Percentiles rank a stretch among this genome's conserved stretches.
phyloP scores from a whole-genome alignment of 805 yeast genomes.

The Wickerhamomyces strasburgensis region DNA sequence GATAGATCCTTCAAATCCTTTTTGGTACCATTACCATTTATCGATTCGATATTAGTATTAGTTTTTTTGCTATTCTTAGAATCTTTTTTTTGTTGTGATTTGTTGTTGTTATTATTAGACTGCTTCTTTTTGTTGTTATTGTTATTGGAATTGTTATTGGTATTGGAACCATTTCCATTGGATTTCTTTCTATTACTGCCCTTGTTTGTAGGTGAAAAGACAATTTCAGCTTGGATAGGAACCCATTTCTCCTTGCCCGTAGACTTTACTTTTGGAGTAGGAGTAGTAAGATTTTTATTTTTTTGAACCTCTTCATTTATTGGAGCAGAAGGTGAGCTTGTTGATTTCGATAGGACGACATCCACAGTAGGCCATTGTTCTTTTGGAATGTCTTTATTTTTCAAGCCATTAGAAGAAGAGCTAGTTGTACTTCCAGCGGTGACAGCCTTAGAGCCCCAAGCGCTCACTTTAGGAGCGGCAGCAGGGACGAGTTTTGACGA shows the following conservation, averaged over 20 bases:
- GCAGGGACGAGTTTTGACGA: conserved; percentile 25
- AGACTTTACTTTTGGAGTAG: conserved; percentile 15
- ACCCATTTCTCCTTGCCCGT: conserved; percentile 59
- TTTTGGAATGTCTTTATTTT: conserved; percentile 3
- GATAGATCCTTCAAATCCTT: not conserved
- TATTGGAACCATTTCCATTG: no score
- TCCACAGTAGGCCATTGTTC: conserved; percentile 23
- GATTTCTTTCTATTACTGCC: conserved; percentile 6
- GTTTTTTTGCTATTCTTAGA: conserved; percentile 6
- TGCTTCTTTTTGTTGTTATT: conserved; percentile 3
- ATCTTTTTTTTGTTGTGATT: conserved; percentile 6
- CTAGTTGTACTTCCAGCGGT: not conserved
- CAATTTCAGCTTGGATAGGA: conserved; percentile 54
- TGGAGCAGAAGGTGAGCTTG: not conserved
- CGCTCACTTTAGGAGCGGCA: conserved; percentile 23
- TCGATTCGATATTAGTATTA: conserved; percentile 2
- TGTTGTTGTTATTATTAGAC: conserved; percentile 10
- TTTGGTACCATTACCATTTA: conserved; percentile 1
- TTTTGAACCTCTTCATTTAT: conserved; percentile 1
- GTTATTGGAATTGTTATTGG: conserved; percentile 4
- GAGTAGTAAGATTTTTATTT: not conserved
- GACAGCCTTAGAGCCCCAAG: conserved; percentile 20
- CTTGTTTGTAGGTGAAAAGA: conserved; percentile 24
- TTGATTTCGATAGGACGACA: conserved; percentile 8
- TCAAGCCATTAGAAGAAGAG: not conserved